Evolutionary conservation across 2,329 filamentous ascomycete species (phyloP), one percentile per base, ranked within the genome.

Genomic region (Arthrobotrys conoides): DNA sequence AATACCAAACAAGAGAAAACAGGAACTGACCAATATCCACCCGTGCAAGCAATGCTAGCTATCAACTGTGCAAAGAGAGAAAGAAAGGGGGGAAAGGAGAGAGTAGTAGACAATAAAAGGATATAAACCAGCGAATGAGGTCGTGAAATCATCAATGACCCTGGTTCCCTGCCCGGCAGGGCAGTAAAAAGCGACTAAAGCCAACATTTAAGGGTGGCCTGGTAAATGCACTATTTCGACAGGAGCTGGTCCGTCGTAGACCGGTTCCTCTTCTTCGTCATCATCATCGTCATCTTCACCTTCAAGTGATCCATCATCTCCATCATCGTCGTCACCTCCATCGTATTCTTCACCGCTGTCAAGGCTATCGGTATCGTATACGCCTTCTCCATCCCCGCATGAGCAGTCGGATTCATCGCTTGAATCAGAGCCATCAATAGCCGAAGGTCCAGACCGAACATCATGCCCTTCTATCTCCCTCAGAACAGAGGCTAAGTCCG

Each of bases 391-490:
- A 12, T 55, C 66, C n/a, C 44, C 67, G 22, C 73, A 77, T n/a
- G 67, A 77, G 22, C 73, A 77, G 20, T 77, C 73, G 3, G 73
- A 77, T n/a, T 55, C 66, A n/a, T 77, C 66, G 18, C 51, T 77
- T 8, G 61, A 71, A 27, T 77, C 51, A 33, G 18, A 30, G 9
- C 36, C n/a, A 16, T 66, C 57, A 8, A 59, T 8, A 24, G 41
- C 8, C 16, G 59, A 66, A 20, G 66, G 36, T 0, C 59, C 66
- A 20, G 59, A 41, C 53, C 63, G 67, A 27, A 41, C 33, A 20
- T 77, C 73, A 16, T 61, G 73, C n/a, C 46, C 64, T 51, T 79
- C 75, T n/a, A 79, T 79, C 48, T 79, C 69, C 14, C 69, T 63
- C 48, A 79, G 53, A 18, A 79, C 75, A 6, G 75, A 79, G 2